Conservation (phyloP, 1,284 basidiomycete species). For the Stygiomarasmius scandens region DNA sequence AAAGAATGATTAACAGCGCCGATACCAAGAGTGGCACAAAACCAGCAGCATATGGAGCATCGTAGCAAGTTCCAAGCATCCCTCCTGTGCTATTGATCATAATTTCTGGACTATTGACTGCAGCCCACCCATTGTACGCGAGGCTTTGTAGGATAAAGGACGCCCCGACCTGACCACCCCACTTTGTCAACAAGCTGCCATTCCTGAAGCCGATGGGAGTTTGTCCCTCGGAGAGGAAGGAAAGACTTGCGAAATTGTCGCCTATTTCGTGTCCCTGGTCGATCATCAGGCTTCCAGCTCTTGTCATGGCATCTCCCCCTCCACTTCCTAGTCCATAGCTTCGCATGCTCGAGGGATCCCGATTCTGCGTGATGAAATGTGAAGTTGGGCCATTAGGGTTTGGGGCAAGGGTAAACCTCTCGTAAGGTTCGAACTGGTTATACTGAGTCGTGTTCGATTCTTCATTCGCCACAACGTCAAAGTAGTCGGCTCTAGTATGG, state of each 20-base stretch:
- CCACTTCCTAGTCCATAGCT: not conserved
- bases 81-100: slow-evolving; percentile 8
- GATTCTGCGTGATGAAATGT: slow-evolving; percentile 16
- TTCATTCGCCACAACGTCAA: slow-evolving; percentile 5
- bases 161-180: slow-evolving; percentile 10
- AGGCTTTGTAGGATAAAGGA: slow-evolving; percentile 6
- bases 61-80: slow-evolving; percentile 6
- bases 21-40: slow-evolving; percentile 9
- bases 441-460: slow-evolving; percentile 10
- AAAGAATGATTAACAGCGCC: not conserved
- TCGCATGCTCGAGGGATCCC: not conserved
- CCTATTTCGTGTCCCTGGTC: not conserved
- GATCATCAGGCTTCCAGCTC: not conserved
- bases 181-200: not conserved
- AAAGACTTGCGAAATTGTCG: not conserved
- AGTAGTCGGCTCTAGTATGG: slow-evolving; percentile 19
- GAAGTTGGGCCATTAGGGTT: slow-evolving; percentile 12
- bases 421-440: slow-evolving; percentile 10
- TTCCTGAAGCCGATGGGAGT: not conserved
- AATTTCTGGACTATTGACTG: not conserved
- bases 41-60: slow-evolving; percentile 2
- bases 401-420: slow-evolving; percentile 21
- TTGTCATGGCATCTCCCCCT: not conserved
- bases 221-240: slow-evolving; percentile 1
- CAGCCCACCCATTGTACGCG: slow-evolving; percentile 14